Percentiles rank a stretch among this genome's conserved stretches.
Evolutionary conservation across 208 protist species (phyloP).

Genomic region (Novymonas esmeraldas): DNA sequence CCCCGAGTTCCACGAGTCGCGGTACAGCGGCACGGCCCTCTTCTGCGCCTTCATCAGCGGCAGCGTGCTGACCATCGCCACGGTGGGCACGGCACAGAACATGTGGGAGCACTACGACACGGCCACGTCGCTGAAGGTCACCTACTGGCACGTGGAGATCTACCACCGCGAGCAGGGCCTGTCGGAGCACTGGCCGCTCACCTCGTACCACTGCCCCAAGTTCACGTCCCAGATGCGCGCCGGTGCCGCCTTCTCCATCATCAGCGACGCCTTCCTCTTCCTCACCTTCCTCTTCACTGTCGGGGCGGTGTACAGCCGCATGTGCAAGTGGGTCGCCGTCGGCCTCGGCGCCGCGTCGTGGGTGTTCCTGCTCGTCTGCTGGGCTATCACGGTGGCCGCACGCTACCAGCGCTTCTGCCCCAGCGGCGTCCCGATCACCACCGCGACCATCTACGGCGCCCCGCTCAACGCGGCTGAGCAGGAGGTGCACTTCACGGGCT

Average conservation of each 20-base stretch:
- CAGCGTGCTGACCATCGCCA: constrained; percentile 35
- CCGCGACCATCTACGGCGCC: constrained; percentile 4
- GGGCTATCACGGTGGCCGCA: constrained; percentile 38
- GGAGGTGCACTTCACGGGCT: constrained; percentile 40
- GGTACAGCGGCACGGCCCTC: constrained; percentile 19
- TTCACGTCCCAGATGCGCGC: constrained; percentile 34
- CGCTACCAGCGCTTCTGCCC: constrained; percentile 53
- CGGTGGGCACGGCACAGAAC: constrained; percentile 42
- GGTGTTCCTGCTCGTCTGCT: constrained; percentile 46
- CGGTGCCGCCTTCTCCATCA: constrained; percentile 48
- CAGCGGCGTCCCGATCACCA: constrained; percentile 1
- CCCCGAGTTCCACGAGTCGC: constrained; percentile 21
- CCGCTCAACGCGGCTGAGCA: constrained; percentile 32
- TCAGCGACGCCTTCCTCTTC: constrained; percentile 44
- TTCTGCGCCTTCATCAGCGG: constrained; percentile 20
- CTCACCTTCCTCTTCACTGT: constrained; percentile 30
- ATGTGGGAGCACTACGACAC: constrained; percentile 52
- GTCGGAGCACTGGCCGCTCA: constrained; percentile 38
- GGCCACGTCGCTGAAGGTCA: constrained; percentile 37
- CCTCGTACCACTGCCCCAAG: constrained; percentile 37
- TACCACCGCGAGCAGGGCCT: constrained; percentile 30
- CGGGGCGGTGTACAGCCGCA: constrained; percentile 46
- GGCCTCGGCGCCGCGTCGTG: constrained; percentile 26
- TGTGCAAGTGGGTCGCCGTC: constrained; percentile 41
- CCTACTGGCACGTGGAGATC: constrained; percentile 53